Evolutionary conservation across 2,329 filamentous ascomycete species (phyloP).

Genomic region (Talaromyces sp.): DNA sequence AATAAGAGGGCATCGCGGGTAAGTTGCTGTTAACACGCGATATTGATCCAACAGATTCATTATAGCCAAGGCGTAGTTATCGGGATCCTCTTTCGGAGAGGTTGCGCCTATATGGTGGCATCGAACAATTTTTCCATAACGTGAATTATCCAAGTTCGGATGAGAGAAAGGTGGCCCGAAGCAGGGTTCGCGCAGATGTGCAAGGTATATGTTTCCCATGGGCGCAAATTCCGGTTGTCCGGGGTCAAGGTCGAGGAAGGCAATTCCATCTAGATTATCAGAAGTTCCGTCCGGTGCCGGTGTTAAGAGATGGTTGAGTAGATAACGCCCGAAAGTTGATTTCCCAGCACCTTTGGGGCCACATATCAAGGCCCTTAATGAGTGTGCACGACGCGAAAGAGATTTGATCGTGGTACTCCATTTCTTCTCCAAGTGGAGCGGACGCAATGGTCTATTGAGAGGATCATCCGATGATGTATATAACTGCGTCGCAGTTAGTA

Average conservation of each 20-base stretch:
- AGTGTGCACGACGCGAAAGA: conserved; percentile 42
- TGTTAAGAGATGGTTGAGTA: conserved; percentile 56
- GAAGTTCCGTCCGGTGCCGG: conserved; percentile 35
- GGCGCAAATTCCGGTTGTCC: conserved; percentile 60
- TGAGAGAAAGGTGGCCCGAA: conserved; percentile 60
- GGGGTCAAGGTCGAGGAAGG: conserved; percentile 60
- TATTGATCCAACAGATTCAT: conserved; percentile 55
- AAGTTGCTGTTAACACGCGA: conserved; percentile 39
- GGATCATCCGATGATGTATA: conserved; percentile 45
- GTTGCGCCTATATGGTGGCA: conserved; percentile 55
- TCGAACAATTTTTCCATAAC: conserved; percentile 44
- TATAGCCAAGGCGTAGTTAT: conserved; percentile 55
- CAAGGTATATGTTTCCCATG: conserved; percentile 59
- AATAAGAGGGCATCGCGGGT: conserved; percentile 51
- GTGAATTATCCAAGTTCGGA: conserved; percentile 38
- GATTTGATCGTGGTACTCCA: conserved; percentile 47
- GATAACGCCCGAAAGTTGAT: conserved; percentile 57
- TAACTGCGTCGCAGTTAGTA: conserved; percentile 29
- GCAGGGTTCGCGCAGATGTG: conserved; percentile 51
- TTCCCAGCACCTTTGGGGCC: conserved; percentile 60
- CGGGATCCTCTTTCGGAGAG: conserved; percentile 56
- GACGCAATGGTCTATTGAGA: conserved; percentile 42
- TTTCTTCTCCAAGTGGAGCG: conserved; percentile 45
- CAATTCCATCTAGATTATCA: conserved; percentile 43
- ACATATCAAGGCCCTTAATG: conserved; percentile 49